Evolutionary conservation across 306 rosid genomes (phyloP), one percentile per base, ranked within the genome.

Genomic region (Vigna hirtella): DNA sequence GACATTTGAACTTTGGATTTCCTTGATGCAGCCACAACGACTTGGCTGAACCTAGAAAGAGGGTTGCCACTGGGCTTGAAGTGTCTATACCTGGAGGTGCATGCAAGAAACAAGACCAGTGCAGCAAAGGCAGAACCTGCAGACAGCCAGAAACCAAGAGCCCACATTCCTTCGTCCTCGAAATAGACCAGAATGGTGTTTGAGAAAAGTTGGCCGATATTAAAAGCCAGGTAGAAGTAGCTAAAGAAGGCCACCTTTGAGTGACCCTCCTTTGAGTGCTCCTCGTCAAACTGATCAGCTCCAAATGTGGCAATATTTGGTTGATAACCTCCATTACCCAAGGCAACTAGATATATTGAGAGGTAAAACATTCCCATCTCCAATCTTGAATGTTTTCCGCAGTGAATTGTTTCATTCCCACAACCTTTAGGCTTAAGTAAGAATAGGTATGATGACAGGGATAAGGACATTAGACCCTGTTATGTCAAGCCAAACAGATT

Each of bases 191-290:
- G 78, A 63, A 91, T 85, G 84, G 99, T 96, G 88, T 96, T 96
- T 76, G 99, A 96, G 93, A 96, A 91, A 75, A 96, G 94, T 49
- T 90, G 87, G 4, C 99, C 99, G 42, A 91, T 82, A 89, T 96
- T 96, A 81, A 96, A n/a, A 7, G 98, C 98, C 70, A 96, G 90
- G 88, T 96, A 96, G 88, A 90, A 96, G 96, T 93, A 96, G 91
- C 99, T 96, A 71, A 96, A 96, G 83, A 93, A 96, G 17, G 98
- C 91, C 73, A 96, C 96, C 81, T 96, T 96, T 1, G 87, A 86
- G 64, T 28, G 83, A 22, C 97, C 92, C 68, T 96, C 99, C 50
- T 64, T 87, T 28, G 79, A 83, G 82, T 91, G 87, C 72, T 91
- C 99, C 77, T 89, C 97, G 45, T 96, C 99, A 57, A 85, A 96